A percentile compares a stretch with the other conserved stretches of the same genome.
These are phyloP conservation scores for Lasiodiplodia citricola DNA, from an alignment of 2,329 filamentous ascomycete species.

Conservation along the genomic window DNA sequence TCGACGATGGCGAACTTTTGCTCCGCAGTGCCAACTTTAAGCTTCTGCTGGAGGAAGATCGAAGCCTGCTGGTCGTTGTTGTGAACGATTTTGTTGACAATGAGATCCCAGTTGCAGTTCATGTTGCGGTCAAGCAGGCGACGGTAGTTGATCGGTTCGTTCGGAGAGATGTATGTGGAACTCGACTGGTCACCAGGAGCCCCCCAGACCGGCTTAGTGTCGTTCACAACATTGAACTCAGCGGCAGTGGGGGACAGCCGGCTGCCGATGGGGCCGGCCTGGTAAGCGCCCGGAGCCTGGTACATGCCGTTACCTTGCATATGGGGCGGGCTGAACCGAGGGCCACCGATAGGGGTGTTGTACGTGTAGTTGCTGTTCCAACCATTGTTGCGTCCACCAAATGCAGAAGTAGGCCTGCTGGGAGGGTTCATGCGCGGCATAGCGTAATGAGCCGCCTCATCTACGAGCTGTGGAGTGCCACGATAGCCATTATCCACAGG, in stretches of 20 bases:
- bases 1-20: slow-evolving; percentile 98
- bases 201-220: slow-evolving; percentile 3
- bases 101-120: slow-evolving; percentile 99
- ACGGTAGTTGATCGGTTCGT: slow-evolving; percentile 94
- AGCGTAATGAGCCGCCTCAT: slow-evolving; percentile 44
- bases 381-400: slow-evolving; percentile 37
- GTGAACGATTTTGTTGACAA: slow-evolving; percentile 99
- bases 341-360: slow-evolving; percentile 11
- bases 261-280: slow-evolving; percentile 45
- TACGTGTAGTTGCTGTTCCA: slow-evolving; percentile 32
- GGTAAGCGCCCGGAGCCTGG: slow-evolving; percentile 31
- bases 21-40: slow-evolving; percentile 92
- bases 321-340: slow-evolving; percentile 19
- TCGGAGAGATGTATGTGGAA: slow-evolving; percentile 77
- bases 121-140: slow-evolving; percentile 93
- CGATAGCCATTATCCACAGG: slow-evolving; percentile 32
- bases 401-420: slow-evolving; percentile 46
- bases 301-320: slow-evolving; percentile 28
- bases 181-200: slow-evolving; percentile 30
- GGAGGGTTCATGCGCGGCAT: slow-evolving; percentile 42
- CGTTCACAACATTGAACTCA: slow-evolving; percentile 47
- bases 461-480: slow-evolving; percentile 41
- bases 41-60: slow-evolving; percentile 98
- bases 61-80: slow-evolving; percentile 99
- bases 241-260: slow-evolving; percentile 53